Percentiles rank a stretch among this genome's conserved stretches.
Evolutionary conservation across 129 eudicot genomes (phyloP).

Genomic region (Apium graveolens): DNA sequence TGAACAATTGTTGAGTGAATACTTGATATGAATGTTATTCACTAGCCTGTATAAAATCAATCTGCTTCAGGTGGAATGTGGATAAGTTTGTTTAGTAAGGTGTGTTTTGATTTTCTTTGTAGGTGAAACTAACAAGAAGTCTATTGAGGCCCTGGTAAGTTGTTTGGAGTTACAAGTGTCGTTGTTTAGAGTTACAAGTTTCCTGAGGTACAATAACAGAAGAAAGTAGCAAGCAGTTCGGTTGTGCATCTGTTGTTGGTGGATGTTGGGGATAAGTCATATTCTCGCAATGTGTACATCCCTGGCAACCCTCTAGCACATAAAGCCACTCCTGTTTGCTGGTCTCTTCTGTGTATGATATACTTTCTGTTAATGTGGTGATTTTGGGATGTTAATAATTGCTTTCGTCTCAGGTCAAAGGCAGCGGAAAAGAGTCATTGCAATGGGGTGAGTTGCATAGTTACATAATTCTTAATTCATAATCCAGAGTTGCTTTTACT

Average conservation of each 20-base stretch:
- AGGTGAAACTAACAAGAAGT: slow-evolving; percentile 9
- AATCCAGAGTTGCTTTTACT: not conserved
- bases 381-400: not conserved
- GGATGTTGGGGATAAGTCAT: not conserved
- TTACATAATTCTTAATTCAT: too few relatives aligned
- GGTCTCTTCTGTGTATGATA: not conserved
- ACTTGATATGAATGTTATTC: not conserved
- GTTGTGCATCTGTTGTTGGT: not conserved
- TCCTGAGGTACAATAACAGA: not conserved
- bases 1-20: not conserved
- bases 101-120: slow-evolving; percentile 1
- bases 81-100: not conserved
- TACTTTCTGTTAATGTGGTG: not conserved
- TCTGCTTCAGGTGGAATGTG: not conserved
- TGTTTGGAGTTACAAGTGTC: not conserved
- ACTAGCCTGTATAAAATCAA: not conserved
- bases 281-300: not conserved
- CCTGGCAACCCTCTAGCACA: not conserved
- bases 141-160: slow-evolving; percentile 12
- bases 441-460: slow-evolving; percentile 8
- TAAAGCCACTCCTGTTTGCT: not conserved
- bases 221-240: not conserved
- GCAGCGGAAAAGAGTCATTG: slow-evolving; percentile 1
- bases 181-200: not conserved
- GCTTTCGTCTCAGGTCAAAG: not conserved